Evolutionary conservation across 495 filamentous ascomycete species (phyloP).

Genomic region (Chaetomium cochliodes): DNA sequence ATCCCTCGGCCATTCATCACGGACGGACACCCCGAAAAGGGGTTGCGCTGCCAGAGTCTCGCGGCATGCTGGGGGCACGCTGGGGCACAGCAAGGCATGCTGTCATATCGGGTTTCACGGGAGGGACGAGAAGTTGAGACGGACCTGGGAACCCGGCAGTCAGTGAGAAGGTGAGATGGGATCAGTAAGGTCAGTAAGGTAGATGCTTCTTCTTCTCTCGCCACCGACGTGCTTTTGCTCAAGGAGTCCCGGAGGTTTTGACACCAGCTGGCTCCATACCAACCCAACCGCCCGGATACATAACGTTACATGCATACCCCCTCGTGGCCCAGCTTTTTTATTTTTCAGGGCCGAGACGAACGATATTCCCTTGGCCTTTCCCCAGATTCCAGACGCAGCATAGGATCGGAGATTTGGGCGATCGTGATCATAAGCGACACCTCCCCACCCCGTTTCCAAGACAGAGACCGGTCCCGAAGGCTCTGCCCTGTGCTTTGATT

Average conservation of each 20-base stretch:
- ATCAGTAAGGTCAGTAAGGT: no score
- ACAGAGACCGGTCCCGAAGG: background rate
- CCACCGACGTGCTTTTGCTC: background rate
- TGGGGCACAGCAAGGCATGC: background rate
- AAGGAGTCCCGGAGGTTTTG: background rate
- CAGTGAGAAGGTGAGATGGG: no score
- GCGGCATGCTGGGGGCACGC: background rate
- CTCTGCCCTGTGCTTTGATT: background rate
- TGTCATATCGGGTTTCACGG: background rate
- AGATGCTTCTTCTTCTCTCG: background rate
- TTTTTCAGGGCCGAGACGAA: background rate
- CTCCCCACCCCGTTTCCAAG: background rate
- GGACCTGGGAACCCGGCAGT: background rate
- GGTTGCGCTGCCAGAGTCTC: background rate
- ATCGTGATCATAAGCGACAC: conserved; percentile 1
- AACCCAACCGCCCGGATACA: no score
- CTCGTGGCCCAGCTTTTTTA: background rate
- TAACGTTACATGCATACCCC: background rate
- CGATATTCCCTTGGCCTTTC: background rate
- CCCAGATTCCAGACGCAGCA: background rate
- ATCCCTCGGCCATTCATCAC: background rate
- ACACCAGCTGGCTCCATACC: background rate
- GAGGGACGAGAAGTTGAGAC: background rate
- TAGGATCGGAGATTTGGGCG: background rate
- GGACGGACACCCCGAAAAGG: background rate